A percentile compares a stretch with the other conserved stretches of the same genome.
Evolutionary conservation across 805 yeast species (phyloP).

Genomic region (Metschnikowia drakensbergensis): DNA sequence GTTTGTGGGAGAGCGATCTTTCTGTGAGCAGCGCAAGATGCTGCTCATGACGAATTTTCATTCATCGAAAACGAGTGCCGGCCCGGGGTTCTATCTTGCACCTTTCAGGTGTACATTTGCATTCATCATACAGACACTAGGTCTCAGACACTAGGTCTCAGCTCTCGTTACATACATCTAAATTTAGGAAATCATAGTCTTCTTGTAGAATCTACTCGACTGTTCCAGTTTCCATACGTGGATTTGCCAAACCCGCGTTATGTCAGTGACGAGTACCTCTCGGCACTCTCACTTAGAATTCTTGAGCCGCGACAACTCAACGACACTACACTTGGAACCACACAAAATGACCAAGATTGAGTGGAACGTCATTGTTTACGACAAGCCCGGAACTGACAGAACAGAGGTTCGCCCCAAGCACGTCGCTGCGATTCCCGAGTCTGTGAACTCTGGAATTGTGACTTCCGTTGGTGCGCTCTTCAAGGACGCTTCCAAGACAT

Average conservation of each 20-base stretch:
- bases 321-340: not conserved
- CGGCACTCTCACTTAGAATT: too few relatives aligned
- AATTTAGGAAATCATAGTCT: not conserved
- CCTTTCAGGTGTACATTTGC: constrained; percentile 12
- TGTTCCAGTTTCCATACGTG: too few relatives aligned
- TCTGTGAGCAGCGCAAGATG: not conserved
- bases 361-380: constrained; percentile 60
- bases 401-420: constrained; percentile 50
- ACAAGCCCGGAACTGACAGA: constrained; percentile 63
- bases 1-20: not conserved
- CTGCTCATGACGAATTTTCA: not conserved
- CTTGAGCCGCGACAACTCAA: too few relatives aligned
- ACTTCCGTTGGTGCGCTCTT: constrained; percentile 50
- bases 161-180: not conserved
- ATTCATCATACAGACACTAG: constrained; percentile 15
- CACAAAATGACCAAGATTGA: constrained; percentile 19
- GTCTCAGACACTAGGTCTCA: constrained; percentile 3
- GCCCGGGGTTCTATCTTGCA: not conserved
- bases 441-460: constrained; percentile 38
- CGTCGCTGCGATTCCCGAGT: constrained; percentile 43
- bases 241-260: too few relatives aligned
- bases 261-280: too few relatives aligned
- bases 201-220: not conserved
- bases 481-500: constrained; percentile 41
- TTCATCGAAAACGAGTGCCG: not conserved